These are phyloP conservation scores for Moesziomyces sp. DNA, from an alignment of 1,284 basidiomycete species.

Conservation along the genomic window DNA sequence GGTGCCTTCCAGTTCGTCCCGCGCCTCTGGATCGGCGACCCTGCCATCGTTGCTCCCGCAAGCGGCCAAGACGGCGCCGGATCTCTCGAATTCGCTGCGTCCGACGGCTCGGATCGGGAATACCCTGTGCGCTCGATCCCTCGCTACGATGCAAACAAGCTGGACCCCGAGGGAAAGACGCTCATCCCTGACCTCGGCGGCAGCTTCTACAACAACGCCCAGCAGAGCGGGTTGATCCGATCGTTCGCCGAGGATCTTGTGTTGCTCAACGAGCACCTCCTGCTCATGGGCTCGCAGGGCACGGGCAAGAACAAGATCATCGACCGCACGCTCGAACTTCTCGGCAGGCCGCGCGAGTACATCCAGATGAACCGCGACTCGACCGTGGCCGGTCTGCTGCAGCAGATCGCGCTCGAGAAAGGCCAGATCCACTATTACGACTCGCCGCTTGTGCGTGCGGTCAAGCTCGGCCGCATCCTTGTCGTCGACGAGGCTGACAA, in stretches of 20 bases:
- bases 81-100: constrained; percentile 46
- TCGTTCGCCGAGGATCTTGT: constrained; percentile 67
- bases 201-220: constrained; percentile 67
- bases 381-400: constrained; percentile 62
- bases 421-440: constrained; percentile 66
- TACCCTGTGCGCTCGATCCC: constrained; percentile 49
- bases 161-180: constrained; percentile 64
- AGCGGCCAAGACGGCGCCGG: constrained; percentile 13
- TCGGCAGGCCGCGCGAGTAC: constrained; percentile 68
- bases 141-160: constrained; percentile 54
- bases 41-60: constrained; percentile 18
- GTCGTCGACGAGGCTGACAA: constrained; percentile 69
- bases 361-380: constrained; percentile 68
- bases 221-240: constrained; percentile 64
- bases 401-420: constrained; percentile 63
- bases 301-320: constrained; percentile 69
- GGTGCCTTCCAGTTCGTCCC: constrained; percentile 59
- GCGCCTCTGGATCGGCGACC: constrained; percentile 37
- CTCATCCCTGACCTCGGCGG: constrained; percentile 64
- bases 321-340: constrained; percentile 67
- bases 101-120: constrained; percentile 30
- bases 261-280: constrained; percentile 65
- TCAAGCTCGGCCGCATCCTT: constrained; percentile 66
- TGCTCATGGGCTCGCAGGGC: constrained; percentile 68
- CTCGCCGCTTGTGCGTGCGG: constrained; percentile 66